Conservation (phyloP, 176 grass and related monocot species). For the Hordeum vulgare region MorexV3_pseudomolecules_assembly NC_058518.1:364244413-364244912, state of each 20-base stretch:
- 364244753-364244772: conserved; percentile 30
- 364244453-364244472: background rate
- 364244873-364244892: background rate
- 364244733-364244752: background rate
- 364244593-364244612: background rate
- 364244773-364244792: conserved; percentile 1
- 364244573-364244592: background rate
- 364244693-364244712: background rate
- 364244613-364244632: background rate
- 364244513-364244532: background rate
- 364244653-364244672: background rate
- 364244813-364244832: conserved; percentile 10
- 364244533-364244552: background rate
- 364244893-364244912: conserved; percentile 26
- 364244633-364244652: background rate
- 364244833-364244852: conserved; percentile 23
- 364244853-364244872: background rate
- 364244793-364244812: conserved; percentile 15
- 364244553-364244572: background rate
- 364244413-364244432: too few relatives aligned
- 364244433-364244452: background rate
- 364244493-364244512: too few relatives aligned
- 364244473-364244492: background rate
- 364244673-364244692: background rate
- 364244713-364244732: background rate